These are phyloP conservation scores for Pichia scutulata DNA, from an alignment of 805 yeast species.

Conservation along the genomic window DNA sequence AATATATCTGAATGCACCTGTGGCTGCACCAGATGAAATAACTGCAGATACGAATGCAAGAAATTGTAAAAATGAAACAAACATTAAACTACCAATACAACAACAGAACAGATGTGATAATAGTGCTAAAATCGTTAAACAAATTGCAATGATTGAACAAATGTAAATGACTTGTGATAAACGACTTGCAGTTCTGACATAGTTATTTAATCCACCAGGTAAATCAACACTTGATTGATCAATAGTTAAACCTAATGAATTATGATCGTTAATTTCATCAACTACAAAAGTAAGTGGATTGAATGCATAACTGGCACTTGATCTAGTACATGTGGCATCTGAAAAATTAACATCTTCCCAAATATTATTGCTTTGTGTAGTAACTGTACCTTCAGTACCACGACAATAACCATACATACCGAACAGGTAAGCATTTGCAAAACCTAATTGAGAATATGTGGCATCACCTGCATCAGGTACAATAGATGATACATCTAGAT, in stretches of 20 bases:
- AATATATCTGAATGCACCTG: constrained; percentile 51
- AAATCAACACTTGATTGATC: constrained; percentile 31
- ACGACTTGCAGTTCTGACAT: constrained; percentile 36
- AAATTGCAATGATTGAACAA: constrained; percentile 43
- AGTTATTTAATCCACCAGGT: constrained; percentile 46
- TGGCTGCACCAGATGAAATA: constrained; percentile 28
- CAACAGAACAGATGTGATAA: constrained; percentile 35
- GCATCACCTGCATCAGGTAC: constrained; percentile 1
- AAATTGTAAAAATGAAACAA: constrained; percentile 25
- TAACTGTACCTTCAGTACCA: constrained; percentile 26
- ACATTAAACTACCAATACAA: constrained; percentile 4
- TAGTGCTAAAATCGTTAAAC: constrained; percentile 33
- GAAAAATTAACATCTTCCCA: constrained; percentile 25
- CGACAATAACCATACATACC: constrained; percentile 63
- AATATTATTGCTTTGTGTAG: constrained; percentile 7
- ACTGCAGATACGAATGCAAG: constrained; percentile 14
- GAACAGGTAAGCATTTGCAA: constrained; percentile 42
- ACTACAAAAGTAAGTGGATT: constrained; percentile 36
- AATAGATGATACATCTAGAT: constrained; percentile 13
- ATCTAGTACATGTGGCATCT: constrained; percentile 39
- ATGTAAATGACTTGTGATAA: constrained; percentile 55
- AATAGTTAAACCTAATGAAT: constrained; percentile 7
- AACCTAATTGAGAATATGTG: constrained; percentile 24
- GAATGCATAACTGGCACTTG: constrained; percentile 49
- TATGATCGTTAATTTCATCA: constrained; percentile 9